Evolutionary conservation across 1,284 basidiomycete species (phyloP).

Genomic region (Tilletia indica): DNA sequence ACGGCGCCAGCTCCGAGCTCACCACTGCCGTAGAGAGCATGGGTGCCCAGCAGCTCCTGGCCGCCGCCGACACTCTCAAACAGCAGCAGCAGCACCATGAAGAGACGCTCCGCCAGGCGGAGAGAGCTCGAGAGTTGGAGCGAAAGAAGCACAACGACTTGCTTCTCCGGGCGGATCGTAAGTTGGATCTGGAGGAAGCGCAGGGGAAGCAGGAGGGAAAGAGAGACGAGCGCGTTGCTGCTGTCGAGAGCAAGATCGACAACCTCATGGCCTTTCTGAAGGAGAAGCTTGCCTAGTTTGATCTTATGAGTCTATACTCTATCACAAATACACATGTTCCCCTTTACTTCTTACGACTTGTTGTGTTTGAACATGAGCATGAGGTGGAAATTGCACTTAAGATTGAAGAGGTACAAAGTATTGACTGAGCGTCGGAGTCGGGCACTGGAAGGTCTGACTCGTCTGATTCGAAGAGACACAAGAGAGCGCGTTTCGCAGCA

Average conservation of each 20-base stretch:
- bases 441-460: not conserved
- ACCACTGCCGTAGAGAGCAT: not conserved
- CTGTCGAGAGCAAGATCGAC: not conserved
- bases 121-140: not conserved
- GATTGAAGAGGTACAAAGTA: not conserved
- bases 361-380: no score
- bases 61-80: not conserved
- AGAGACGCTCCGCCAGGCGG: not conserved
- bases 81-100: constrained; percentile 9
- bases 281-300: not conserved
- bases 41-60: not conserved
- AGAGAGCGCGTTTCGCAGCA: not conserved
- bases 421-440: not conserved
- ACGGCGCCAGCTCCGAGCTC: not conserved
- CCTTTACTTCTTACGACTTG: no score
- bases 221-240: not conserved
- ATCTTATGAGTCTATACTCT: no score
- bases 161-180: not conserved
- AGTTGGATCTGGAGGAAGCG: not conserved
- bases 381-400: not conserved
- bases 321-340: no score
- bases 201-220: not conserved
- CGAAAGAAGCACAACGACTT: not conserved
- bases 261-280: no score
- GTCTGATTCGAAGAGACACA: not conserved